These are phyloP conservation scores for Rhodomyrtus tomentosa DNA, from an alignment of 345 rosid genomes.

Conservation along the genomic window DNA sequence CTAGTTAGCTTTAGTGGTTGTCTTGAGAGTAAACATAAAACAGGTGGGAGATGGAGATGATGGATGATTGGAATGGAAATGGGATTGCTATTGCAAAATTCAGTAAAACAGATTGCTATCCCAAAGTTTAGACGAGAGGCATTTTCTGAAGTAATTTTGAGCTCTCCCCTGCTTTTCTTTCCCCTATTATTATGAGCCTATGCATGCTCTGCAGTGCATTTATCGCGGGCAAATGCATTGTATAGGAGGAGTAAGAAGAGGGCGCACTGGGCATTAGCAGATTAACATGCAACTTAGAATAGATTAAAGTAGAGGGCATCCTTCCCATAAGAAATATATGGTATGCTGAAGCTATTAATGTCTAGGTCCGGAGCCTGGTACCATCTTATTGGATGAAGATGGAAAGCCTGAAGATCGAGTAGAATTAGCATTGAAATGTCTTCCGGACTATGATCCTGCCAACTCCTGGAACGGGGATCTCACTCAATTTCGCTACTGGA, in stretches of 20 bases:
- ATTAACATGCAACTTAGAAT: not conserved
- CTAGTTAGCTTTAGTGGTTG: not conserved
- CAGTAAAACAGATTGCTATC: too few species aligned
- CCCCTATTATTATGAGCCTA: not conserved
- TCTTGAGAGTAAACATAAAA: not conserved
- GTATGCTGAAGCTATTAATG: not conserved
- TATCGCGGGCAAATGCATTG: not conserved
- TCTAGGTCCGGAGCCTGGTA: constrained; percentile 50
- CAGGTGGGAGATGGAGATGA: not conserved
- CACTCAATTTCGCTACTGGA: constrained; percentile 55
- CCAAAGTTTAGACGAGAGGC: not conserved
- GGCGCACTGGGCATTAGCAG: not conserved
- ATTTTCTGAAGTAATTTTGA: not conserved
- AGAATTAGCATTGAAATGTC: constrained; percentile 58
- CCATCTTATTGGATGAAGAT: constrained; percentile 38
- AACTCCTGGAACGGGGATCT: constrained; percentile 21
- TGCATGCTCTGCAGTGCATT: not conserved
- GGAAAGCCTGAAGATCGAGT: constrained; percentile 54
- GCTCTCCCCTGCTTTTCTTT: not conserved
- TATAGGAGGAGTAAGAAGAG: not conserved
- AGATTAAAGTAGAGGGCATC: not conserved
- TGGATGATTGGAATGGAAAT: too few species aligned
- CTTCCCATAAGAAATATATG: not conserved
- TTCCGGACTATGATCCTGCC: constrained; percentile 52
- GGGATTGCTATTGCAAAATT: too few species aligned